Conservation (phyloP, 208 protist species). For the Lotmaria passim region DNA sequence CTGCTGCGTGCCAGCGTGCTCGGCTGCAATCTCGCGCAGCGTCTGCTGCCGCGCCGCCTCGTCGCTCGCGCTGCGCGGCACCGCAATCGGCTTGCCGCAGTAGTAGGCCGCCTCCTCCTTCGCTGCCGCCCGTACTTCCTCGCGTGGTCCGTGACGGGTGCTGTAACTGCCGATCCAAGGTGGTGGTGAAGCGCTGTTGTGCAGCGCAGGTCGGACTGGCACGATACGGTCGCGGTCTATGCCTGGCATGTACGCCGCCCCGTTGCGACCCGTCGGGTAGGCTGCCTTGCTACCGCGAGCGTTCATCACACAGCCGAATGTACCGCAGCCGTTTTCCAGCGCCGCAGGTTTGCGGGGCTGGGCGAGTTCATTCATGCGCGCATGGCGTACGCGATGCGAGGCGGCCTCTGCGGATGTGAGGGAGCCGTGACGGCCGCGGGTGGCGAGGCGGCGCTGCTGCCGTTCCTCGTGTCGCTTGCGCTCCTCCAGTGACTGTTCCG, state of each 20-base stretch:
- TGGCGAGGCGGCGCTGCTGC: constrained; percentile 19
- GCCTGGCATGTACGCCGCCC: constrained; percentile 62
- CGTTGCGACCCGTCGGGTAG: constrained; percentile 58
- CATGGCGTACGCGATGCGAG: constrained; percentile 18
- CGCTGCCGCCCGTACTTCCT: constrained; percentile 18
- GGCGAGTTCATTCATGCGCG: constrained; percentile 54
- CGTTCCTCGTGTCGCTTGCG: constrained; percentile 35
- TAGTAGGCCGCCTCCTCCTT: constrained; percentile 37
- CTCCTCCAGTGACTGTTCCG: constrained; percentile 31
- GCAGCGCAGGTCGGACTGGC: constrained; percentile 42
- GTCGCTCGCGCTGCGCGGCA: constrained; percentile 10
- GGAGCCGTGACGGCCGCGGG: constrained; percentile 4
- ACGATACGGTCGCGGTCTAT: constrained; percentile 87
- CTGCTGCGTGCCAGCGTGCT: constrained; percentile 5
- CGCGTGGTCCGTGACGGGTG: constrained; percentile 40
- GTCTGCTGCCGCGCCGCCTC: constrained; percentile 16
- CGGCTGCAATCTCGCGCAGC: constrained; percentile 27
- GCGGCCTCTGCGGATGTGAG: constrained; percentile 23
- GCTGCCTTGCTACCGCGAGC: constrained; percentile 37
- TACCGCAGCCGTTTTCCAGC: constrained; percentile 31
- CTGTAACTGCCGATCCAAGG: constrained; percentile 79
- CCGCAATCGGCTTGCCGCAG: constrained; percentile 12
- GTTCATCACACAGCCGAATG: constrained; percentile 55
- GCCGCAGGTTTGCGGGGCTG: constrained; percentile 40
- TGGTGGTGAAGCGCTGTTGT: constrained; percentile 25